Base-by-base conservation (phyloP, 345 rosid species). In the Brassica nigra region DNA sequence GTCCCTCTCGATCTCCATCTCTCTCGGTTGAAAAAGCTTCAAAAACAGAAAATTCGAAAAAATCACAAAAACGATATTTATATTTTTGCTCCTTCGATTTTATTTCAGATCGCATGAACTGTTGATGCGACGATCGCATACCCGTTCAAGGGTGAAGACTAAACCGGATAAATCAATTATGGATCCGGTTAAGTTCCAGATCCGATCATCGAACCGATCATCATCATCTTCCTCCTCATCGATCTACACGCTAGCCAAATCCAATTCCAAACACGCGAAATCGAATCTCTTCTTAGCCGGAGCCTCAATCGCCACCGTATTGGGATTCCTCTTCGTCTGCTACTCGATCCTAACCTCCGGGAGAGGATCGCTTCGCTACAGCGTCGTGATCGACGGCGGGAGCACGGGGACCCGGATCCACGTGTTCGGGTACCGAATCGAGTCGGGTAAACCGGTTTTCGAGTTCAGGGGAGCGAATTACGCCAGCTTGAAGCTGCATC, bases 41-140 rank as follows among this genome's bases (percentile, higher is more conserved):
- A 49, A 23, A 58, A 42, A 1, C 12, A 14, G 10, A 61, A 74
- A 62, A 47, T 58, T 28, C 34, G 34, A 61, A 68, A 79, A 63
- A 59, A 3, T 6, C 54, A 16, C 66, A 28, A 27, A 62, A 49
- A 27, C 6, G 10, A 59, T 8, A 20, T 5, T 62, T 30, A 28
- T 4, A 59, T 73, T 67, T 58, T 33, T 37, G 52, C 15, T 16
- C 62, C 12, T 54, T 75, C 49, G 71, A 55, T 34, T 42, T 42
- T 15, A 0, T 33, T 58, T 47, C 59, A 71, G 74, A 79, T 79
- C 82, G 67, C 28, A 79, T 79, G 54, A 64, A 68, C 81, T 77
- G 85, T 95, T 91, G 95, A 91, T 95, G 97, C 97, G 90, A 86
- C 89, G 92, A 68, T 79, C 88, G 84, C 91, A 88, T 87, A 86